Conservation (phyloP, 2,329 filamentous ascomycete genomes). For the Pseudogymnoascus sp. region DNA sequence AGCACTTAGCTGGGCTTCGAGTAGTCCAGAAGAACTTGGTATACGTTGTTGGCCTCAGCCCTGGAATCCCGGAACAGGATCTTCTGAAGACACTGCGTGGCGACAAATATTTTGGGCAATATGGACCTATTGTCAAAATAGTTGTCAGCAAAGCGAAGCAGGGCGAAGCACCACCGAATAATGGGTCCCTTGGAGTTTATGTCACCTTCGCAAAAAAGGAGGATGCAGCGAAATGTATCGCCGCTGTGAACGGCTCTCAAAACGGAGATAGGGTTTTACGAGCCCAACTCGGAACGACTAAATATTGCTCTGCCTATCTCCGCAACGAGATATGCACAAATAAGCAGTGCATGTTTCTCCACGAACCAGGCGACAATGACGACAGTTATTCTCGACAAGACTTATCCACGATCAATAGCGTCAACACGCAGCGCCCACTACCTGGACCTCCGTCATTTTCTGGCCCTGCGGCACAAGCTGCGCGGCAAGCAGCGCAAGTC, state of each 20-base stretch:
- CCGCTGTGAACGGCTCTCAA: slow-evolving; percentile 81
- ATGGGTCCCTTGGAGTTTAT: slow-evolving; percentile 90
- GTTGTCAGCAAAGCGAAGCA: slow-evolving; percentile 85
- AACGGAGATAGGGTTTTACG: slow-evolving; percentile 82
- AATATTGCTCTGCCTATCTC: slow-evolving; percentile 96
- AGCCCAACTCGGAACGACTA: slow-evolving; percentile 79
- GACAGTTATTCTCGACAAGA: slow-evolving; percentile 95
- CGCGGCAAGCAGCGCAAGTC: slow-evolving; percentile 42
- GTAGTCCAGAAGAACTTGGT: slow-evolving; percentile 98
- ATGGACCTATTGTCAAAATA: slow-evolving; percentile 97
- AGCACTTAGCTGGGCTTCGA: slow-evolving; percentile 88
- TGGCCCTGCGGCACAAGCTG: slow-evolving; percentile 35
- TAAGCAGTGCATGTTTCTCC: slow-evolving; percentile 93
- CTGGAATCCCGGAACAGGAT: slow-evolving; percentile 85
- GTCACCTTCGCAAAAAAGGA: slow-evolving; percentile 94
- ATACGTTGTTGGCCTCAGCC: slow-evolving; percentile 91
- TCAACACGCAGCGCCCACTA: slow-evolving; percentile 64
- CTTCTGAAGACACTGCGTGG: slow-evolving; percentile 84
- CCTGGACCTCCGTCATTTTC: slow-evolving; percentile 43
- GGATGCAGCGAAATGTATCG: slow-evolving; percentile 83
- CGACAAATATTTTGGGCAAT: slow-evolving; percentile 93
- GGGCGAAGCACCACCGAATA: slow-evolving; percentile 53
- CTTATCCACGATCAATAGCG: slow-evolving; percentile 87
- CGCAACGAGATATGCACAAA: slow-evolving; percentile 93
- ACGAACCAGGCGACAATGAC: slow-evolving; percentile 96